A percentile compares a stretch with the other conserved stretches of the same genome.
These are phyloP conservation scores for Curvularia lunata DNA, from an alignment of 2,329 filamentous ascomycete species.

Conservation along the genomic window DNA sequence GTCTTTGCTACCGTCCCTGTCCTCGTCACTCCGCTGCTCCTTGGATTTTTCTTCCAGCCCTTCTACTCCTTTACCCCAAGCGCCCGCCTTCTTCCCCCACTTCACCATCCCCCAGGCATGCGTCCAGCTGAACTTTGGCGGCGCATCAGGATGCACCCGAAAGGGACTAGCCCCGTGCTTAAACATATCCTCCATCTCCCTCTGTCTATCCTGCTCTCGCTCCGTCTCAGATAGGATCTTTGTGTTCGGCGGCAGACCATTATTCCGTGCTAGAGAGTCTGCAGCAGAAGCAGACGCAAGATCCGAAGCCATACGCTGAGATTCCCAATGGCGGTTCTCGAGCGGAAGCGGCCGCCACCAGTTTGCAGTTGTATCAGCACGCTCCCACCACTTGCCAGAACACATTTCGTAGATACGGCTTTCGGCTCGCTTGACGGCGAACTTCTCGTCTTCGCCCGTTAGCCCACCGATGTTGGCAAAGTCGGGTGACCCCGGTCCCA, in stretches of 20 bases:
- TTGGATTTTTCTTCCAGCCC: conserved; percentile 51
- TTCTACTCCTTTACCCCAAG: conserved; percentile 59
- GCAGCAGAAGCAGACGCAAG: not conserved
- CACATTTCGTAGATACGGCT: conserved; percentile 86
- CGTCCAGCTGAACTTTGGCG: conserved; percentile 59
- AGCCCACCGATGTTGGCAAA: conserved; percentile 73
- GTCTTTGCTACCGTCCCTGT: not conserved
- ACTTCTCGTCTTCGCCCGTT: conserved; percentile 81
- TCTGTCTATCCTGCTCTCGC: conserved; percentile 35
- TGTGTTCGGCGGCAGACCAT: conserved; percentile 20
- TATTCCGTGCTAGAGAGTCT: not conserved
- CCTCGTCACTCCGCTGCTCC: conserved; percentile 31
- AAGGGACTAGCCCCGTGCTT: conserved; percentile 56
- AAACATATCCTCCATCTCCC: conserved; percentile 44
- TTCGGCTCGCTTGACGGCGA: conserved; percentile 78
- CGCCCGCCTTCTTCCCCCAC: conserved; percentile 61
- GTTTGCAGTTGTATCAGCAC: conserved; percentile 62
- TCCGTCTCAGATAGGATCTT: conserved; percentile 27
- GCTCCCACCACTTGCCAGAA: conserved; percentile 72
- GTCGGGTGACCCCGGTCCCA: conserved; percentile 52
- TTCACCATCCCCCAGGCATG: conserved; percentile 62
- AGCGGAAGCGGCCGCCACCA: conserved; percentile 74
- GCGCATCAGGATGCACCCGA: conserved; percentile 52
- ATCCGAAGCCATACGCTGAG: not conserved
- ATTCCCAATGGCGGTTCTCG: conserved; percentile 72